Percentiles rank a stretch among this genome's conserved stretches.
Evolutionary conservation across 306 rosid genomes (phyloP).

Genomic region (Abrus pulchellus): DNA sequence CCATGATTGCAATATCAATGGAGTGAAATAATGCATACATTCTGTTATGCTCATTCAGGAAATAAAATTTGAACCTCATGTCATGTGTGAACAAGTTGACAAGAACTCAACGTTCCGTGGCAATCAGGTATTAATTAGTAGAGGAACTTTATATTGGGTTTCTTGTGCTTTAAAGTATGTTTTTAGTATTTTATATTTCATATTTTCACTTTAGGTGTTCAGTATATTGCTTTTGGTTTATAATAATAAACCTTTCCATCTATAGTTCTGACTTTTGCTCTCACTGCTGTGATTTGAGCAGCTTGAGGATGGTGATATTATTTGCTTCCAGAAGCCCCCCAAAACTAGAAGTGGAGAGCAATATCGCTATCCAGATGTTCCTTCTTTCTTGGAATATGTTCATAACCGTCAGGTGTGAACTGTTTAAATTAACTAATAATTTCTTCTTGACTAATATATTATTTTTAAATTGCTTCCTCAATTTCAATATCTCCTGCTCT

Average conservation of each 20-base stretch:
- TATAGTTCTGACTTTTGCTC: slow-evolving; percentile 15
- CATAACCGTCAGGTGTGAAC: slow-evolving; percentile 85
- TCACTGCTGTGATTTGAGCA: slow-evolving; percentile 49
- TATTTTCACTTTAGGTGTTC: not conserved
- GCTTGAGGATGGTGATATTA: slow-evolving; percentile 97
- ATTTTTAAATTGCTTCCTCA: not conserved
- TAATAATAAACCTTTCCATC: not conserved
- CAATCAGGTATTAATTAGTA: slow-evolving; percentile 67
- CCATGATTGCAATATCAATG: slow-evolving; percentile 4
- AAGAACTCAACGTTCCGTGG: slow-evolving; percentile 68
- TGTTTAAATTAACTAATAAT: slow-evolving; percentile 6
- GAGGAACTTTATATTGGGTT: not conserved
- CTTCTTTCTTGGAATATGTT: slow-evolving; percentile 87
- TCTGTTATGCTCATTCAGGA: slow-evolving; percentile 62
- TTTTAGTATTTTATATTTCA: slow-evolving; percentile 14
- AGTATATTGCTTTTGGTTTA: slow-evolving; percentile 13
- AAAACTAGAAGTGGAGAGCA: slow-evolving; percentile 58
- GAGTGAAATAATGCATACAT: slow-evolving; percentile 23
- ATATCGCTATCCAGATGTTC: slow-evolving; percentile 78
- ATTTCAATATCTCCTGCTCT: not conserved
- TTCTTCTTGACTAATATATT: not conserved
- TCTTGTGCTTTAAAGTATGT: not conserved
- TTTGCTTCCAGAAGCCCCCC: slow-evolving; percentile 83
- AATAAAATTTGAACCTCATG: slow-evolving; percentile 83
- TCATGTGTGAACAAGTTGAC: slow-evolving; percentile 85